Base-by-base conservation (phyloP, 371 early-diverging fungal genomes). In the Lichtheimia ornata region DNA sequence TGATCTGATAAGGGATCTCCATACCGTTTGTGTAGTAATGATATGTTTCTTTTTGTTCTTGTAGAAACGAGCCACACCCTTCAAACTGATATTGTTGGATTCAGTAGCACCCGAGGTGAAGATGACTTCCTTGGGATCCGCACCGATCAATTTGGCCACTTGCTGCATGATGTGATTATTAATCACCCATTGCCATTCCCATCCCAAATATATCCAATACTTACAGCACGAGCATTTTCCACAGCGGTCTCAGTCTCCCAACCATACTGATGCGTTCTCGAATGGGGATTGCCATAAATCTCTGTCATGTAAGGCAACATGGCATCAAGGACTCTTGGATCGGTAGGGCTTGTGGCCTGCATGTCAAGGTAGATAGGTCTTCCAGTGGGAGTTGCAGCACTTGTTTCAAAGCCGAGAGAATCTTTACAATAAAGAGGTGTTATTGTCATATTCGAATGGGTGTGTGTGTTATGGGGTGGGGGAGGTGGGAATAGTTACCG, bases 41-140 rank as follows among this genome's bases (percentile, higher is more conserved):
- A 99, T 94, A 77, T 99, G 99, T 63, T 90, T 93, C 84, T 97
- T 96, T 62, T 91, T 95, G 64, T 84, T 85, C 71, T 92, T 94
- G 82, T 97, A 94, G 79, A 98, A 99, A 43, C 94, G 84, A 6
- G 97, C 94, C 44, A 99, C 93, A 60, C 99, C 99, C 78, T 99
- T 99, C 68, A 99, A 82, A 64, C 94, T 91, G 25, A 96, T 76
- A 73, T 99, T 99, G 87, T 97, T 97, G 50, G 96, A 90, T 79
- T 99, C 99, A n/a, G 99, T 99, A 14, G 99, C 99, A 18, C 99
- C 99, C 25, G 94, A 94, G 20, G 99, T 99, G 66, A 99, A 99
- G 50, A 99, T 84, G 53, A 99, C 93, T 81, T 99, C 99, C 76
- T 97, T 98, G 25, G 97, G 88, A 79, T 99, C 96, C 17, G 97